Base-by-base conservation (phyloP, 2,329 filamentous ascomycete species). In the Curvularia eragrostidis region DNA sequence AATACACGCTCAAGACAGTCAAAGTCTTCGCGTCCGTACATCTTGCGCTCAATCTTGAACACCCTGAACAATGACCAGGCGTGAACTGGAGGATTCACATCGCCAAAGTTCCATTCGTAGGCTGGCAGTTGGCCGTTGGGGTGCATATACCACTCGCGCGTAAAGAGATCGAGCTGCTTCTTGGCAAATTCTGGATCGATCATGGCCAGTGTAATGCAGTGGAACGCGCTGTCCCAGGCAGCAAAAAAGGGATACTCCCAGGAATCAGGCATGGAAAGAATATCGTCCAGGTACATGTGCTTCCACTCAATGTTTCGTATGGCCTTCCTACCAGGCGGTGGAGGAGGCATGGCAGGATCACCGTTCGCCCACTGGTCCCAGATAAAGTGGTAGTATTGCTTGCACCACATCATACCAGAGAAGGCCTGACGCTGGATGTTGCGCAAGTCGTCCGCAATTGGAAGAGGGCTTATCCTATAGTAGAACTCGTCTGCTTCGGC, bases 241-340 rank as follows among this genome's bases (percentile, higher is more conserved):
- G 93, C 93, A 75, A 97, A 97, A 82, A 97, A 98, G 0, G 94
- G 94, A 69, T 98, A 98, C 72, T 98, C 94, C 94, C 94, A 98
- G 0, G 93, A 97, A 76, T 98, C 94, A 0, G 94, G 95, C 94
- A 98, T 97, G 0, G 94, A 97, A 32, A 98, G 78, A 61, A 98
- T 93, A 74, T 98, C 94, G 66, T 98, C 95, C 67, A 96, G 87
- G 77, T 97, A 86, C 84, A 98, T 88, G 77, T 98, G 94, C 72
- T 91, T 96, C 95, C 95, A 98, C 62, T 96, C 87, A 36, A 86
- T 81, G 73, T 98, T 98, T 59, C 94, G 88, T 55, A 98, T 85
- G 2, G 85, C 83, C 76, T 95, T 96, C 54, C 94, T 85, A 38
- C 85, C 84, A 1, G 89, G 82, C 1, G 94, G 94, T 24, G 95